phyloP scores from a whole-genome alignment of 495 filamentous ascomycete genomes.

The Penicillium crystallinum region DNA sequence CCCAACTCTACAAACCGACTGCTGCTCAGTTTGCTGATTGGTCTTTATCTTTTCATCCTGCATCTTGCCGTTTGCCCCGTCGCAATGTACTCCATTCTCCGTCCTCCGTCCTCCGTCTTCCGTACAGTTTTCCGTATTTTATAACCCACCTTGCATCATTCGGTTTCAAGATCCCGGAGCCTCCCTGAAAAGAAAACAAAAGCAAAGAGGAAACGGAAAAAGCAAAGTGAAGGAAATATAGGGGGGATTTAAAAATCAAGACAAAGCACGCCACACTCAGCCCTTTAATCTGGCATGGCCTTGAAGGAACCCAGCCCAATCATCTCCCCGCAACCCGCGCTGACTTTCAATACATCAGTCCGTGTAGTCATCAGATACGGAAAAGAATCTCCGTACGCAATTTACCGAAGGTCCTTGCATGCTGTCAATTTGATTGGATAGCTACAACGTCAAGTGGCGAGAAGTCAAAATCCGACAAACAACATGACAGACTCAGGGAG shows the following conservation, averaged over 20 bases:
- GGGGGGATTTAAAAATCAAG: not conserved
- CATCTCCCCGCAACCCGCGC: not conserved
- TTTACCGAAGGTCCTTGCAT: not conserved
- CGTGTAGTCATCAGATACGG: not conserved
- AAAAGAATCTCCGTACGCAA: not conserved
- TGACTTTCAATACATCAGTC: not conserved
- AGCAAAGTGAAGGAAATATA: not conserved
- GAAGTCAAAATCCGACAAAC: not conserved
- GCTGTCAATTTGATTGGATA: not conserved
- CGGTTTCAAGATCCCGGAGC: not conserved
- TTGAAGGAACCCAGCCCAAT: not conserved
- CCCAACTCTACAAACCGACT: not conserved
- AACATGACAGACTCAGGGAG: not conserved
- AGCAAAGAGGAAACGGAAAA: not conserved
- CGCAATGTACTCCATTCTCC: not conserved
- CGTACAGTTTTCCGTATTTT: no score
- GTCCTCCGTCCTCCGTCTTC: no score
- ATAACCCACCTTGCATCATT: not conserved
- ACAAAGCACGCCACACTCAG: not conserved
- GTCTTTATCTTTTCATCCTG: constrained; percentile 3
- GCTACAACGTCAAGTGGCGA: not conserved
- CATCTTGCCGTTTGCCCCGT: constrained; percentile 9
- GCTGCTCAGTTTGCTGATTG: constrained; percentile 3
- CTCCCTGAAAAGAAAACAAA: not conserved
- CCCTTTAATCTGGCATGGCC: constrained; percentile 4